Evolutionary conservation across 164 flowering plant species (phyloP).

Genomic region (Umbilicus rupestris): DNA sequence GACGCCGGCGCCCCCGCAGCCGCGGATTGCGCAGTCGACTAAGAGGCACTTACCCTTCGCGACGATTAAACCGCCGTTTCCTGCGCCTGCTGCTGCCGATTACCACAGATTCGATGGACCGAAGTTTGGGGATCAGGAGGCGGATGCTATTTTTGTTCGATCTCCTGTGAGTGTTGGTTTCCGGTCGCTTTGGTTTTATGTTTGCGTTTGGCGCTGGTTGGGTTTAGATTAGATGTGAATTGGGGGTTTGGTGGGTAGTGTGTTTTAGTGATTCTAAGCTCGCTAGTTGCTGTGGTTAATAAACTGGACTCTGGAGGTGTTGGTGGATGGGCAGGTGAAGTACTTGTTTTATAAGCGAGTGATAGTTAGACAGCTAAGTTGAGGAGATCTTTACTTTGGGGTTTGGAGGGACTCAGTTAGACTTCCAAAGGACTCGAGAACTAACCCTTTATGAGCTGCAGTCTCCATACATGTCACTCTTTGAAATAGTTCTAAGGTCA

Average conservation of each 20-base stretch:
- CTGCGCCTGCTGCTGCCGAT: constrained; percentile 7
- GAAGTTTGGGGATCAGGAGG: constrained; percentile 19
- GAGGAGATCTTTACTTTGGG: neutral
- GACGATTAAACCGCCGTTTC: constrained; percentile 21
- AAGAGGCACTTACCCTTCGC: constrained; percentile 22
- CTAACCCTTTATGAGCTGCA: neutral
- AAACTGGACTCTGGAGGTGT: neutral
- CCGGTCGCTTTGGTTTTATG: neutral
- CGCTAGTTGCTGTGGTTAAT: neutral
- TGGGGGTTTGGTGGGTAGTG: neutral
- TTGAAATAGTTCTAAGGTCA: neutral
- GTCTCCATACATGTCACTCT: neutral
- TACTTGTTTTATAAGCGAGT: neutral
- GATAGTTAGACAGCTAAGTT: neutral
- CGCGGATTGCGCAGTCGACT: constrained; percentile 32
- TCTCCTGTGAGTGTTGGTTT: constrained; percentile 24
- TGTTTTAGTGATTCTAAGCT: neutral
- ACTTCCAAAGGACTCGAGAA: too few species aligned
- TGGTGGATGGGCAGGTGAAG: neutral
- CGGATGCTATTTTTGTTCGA: constrained; percentile 29
- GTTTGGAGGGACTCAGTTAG: neutral
- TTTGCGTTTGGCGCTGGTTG: neutral
- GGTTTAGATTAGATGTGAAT: neutral
- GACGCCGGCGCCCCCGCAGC: constrained; percentile 18
- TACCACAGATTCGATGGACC: constrained; percentile 25